Evolutionary conservation across 1,284 basidiomycete species (phyloP).

Genomic region (Vanrija humicola): DNA sequence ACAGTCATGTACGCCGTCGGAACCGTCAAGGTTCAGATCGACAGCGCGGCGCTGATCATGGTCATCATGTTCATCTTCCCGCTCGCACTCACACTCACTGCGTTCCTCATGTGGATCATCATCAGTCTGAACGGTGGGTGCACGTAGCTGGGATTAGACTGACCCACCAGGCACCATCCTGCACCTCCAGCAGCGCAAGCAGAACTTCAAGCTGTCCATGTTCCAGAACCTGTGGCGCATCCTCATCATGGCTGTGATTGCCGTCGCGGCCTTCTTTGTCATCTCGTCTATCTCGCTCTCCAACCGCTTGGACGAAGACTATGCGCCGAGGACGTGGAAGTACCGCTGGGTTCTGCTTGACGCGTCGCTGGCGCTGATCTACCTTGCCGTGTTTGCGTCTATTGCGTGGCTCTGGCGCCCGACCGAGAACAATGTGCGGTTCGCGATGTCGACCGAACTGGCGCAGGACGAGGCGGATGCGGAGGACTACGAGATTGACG

Average conservation of each 20-base stretch:
- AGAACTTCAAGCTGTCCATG: constrained; percentile 80
- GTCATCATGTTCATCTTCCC: constrained; percentile 86
- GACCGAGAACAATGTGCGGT: constrained; percentile 85
- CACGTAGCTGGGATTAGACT: background rate
- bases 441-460: constrained; percentile 53
- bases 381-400: constrained; percentile 70
- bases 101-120: constrained; percentile 93
- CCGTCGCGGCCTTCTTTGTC: constrained; percentile 85
- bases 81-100: constrained; percentile 85
- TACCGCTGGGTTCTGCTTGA: constrained; percentile 94
- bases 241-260: constrained; percentile 74
- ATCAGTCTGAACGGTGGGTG: constrained; percentile 68
- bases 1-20: constrained; percentile 85
- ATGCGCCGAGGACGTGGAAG: constrained; percentile 89
- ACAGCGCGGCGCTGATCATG: constrained; percentile 74
- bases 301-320: constrained; percentile 84
- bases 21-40: constrained; percentile 84
- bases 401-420: constrained; percentile 94
- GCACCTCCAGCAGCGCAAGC: constrained; percentile 77
- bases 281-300: constrained; percentile 89
- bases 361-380: constrained; percentile 86
- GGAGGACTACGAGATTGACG: constrained; percentile 86
- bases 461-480: constrained; percentile 81
- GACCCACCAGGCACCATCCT: constrained; percentile 65
- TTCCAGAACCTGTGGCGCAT: constrained; percentile 82